phyloP scores from a whole-genome alignment of 176 grass and related monocot species.

The Urochloa ruziziensis region DNA sequence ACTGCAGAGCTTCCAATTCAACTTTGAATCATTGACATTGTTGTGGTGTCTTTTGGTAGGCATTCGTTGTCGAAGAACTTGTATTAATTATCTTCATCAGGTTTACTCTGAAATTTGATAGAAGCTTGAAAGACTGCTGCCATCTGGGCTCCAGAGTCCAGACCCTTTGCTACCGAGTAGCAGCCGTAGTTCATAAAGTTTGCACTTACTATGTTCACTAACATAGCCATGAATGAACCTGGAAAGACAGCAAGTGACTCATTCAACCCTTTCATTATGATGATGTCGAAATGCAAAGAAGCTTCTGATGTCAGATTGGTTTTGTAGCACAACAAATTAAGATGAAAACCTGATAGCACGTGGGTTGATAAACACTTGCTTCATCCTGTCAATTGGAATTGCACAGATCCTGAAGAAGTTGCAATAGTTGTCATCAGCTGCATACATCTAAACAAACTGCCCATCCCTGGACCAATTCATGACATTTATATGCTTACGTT shows the following conservation, averaged over 20 bases:
- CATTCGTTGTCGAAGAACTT: background rate
- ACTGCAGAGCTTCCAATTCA: conserved; percentile 11
- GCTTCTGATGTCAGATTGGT: background rate
- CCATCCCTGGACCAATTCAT: conserved; percentile 6
- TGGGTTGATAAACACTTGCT: background rate
- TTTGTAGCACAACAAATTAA: background rate
- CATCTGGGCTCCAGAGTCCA: too few species aligned
- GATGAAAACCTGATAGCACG: background rate
- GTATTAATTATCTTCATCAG: background rate
- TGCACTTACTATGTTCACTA: background rate
- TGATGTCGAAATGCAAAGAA: background rate
- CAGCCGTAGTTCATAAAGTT: background rate
- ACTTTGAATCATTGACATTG: background rate
- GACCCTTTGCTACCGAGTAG: background rate
- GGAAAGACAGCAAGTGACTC: background rate
- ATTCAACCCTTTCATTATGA: background rate
- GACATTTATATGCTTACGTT: background rate
- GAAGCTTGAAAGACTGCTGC: background rate
- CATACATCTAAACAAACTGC: background rate
- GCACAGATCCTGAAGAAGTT: background rate
- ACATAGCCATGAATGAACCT: background rate
- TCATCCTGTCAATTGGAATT: background rate
- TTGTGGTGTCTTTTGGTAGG: conserved; percentile 2
- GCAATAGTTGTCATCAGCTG: background rate
- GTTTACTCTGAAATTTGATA: background rate